Evolutionary conservation across 257 asterid species (phyloP), one percentile per base, ranked within the genome.

Genomic region (Nicotiana obtusifolia): DNA sequence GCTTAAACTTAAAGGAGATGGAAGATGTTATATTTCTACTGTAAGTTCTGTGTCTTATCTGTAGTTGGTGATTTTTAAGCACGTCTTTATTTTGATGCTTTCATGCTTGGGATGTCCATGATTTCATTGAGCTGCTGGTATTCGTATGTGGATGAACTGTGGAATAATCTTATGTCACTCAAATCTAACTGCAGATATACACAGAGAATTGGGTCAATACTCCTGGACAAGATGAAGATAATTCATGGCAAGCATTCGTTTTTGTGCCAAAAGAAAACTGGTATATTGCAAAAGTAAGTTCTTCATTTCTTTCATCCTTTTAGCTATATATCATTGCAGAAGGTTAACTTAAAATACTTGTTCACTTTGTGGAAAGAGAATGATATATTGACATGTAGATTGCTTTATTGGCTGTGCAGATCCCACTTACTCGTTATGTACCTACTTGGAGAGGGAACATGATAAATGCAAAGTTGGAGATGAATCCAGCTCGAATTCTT

Each of bases 141-240:
- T 26, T n/a, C 30, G 14, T 80, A 53, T 80, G 24, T 9, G 33
- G 28, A 49, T 47, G 30, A 59, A 57, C 26, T 30, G 57, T 30
- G 69, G 64, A 82, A 67, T 83, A 80, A 52, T 64, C 80, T 76
- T 44, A 60, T 82, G n/a, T 52, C 79, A 81, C 81, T 53, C 65
- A 84, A 53, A 85, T 77, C 30, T 83, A 20, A 64, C 37, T 84
- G 90, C 91, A 95, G 99, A 95, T 94, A 81, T 95, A 95, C 85
- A 95, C 99, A 11, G 97, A 95, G 87, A 95, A 95, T 83, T 95
- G 99, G 99, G 99, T 95, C 60, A 95, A 95, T 83, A 91, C 96
- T 86, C 99, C 98, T 2, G 99, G 97, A 78, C 98, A 95, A 87
- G 93, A 90, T 83, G 99, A 95, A 89, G 99, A 95, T 88, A 95